Evolutionary conservation across 306 rosid species (phyloP).

Genomic region (Cicer bijugum): DNA sequence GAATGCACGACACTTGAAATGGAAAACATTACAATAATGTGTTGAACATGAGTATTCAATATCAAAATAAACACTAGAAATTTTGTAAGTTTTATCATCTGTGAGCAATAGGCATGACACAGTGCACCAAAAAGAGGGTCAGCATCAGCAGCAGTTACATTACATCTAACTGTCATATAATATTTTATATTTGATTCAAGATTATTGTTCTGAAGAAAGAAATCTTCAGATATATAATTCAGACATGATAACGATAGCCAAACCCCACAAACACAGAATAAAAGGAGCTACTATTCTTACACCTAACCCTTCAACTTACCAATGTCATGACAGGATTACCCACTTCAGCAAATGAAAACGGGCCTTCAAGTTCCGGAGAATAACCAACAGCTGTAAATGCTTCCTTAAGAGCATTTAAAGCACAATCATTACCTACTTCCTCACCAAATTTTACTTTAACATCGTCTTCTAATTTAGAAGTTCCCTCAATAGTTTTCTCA

Average conservation of each 20-base stretch:
- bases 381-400: constrained; percentile 88
- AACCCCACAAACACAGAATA: constrained; percentile 10
- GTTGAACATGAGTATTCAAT: constrained; percentile 24
- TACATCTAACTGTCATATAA: constrained; percentile 24
- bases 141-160: constrained; percentile 35
- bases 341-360: constrained; percentile 78
- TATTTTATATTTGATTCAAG: constrained; percentile 10
- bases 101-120: constrained; percentile 35
- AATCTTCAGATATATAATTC: constrained; percentile 23
- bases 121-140: constrained; percentile 17
- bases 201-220: constrained; percentile 18
- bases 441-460: constrained; percentile 49
- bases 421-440: constrained; percentile 59
- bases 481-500: constrained; percentile 55
- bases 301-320: constrained; percentile 63
- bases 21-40: background rate
- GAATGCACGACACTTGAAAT: constrained; percentile 29
- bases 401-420: constrained; percentile 75
- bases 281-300: constrained; percentile 15
- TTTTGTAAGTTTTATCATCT: constrained; percentile 21
- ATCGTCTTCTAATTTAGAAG: constrained; percentile 55
- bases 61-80: constrained; percentile 36
- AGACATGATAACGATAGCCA: constrained; percentile 17
- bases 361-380: constrained; percentile 61
- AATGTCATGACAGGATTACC: constrained; percentile 93